Percentiles rank a stretch among this genome's conserved stretches.
phyloP scores from a whole-genome alignment of 768 basidiomycete species.

The Gymnopilus dilepis region DNA sequence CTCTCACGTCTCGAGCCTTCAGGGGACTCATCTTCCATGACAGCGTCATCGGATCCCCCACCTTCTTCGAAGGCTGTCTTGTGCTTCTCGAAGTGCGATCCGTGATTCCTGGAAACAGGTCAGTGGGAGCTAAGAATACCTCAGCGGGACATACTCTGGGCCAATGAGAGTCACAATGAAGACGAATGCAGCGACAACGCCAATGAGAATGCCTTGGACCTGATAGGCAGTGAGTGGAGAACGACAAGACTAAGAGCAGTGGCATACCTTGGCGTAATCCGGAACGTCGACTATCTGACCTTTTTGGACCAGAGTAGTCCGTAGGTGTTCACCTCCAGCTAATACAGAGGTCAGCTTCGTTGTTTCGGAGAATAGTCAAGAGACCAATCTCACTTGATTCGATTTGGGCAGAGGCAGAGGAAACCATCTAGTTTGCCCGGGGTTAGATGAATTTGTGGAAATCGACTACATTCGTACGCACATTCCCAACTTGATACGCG shows the following conservation, averaged over 20 bases:
- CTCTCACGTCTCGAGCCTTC: constrained; percentile 10
- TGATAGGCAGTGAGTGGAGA: constrained; percentile 18
- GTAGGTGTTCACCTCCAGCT: constrained; percentile 68
- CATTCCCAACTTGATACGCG: constrained; percentile 84
- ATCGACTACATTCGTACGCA: constrained; percentile 32
- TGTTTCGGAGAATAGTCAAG: constrained; percentile 19
- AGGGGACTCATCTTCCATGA: constrained; percentile 16
- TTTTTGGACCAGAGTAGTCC: constrained; percentile 51
- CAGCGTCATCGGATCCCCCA: constrained; percentile 52
- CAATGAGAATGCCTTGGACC: constrained; percentile 89
- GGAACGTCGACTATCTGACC: constrained; percentile 51
- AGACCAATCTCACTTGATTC: constrained; percentile 60
- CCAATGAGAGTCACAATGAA: constrained; percentile 80
- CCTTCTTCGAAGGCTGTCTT: constrained; percentile 83
- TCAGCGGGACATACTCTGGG: constrained; percentile 57
- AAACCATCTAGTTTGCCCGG: constrained; percentile 71
- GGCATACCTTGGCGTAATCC: constrained; percentile 63
- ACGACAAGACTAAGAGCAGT: constrained; percentile 4
- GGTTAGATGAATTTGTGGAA: too few relatives aligned
- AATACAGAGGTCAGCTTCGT: constrained; percentile 17
- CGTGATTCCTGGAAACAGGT: constrained; percentile 60
- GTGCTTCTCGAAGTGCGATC: constrained; percentile 83
- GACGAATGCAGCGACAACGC: constrained; percentile 78
- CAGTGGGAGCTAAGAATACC: not conserved
- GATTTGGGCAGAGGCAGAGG: constrained; percentile 78